phyloP scores from a whole-genome alignment of 805 yeast species.

The Cyberlindnera euphorbiiphila region DNA sequence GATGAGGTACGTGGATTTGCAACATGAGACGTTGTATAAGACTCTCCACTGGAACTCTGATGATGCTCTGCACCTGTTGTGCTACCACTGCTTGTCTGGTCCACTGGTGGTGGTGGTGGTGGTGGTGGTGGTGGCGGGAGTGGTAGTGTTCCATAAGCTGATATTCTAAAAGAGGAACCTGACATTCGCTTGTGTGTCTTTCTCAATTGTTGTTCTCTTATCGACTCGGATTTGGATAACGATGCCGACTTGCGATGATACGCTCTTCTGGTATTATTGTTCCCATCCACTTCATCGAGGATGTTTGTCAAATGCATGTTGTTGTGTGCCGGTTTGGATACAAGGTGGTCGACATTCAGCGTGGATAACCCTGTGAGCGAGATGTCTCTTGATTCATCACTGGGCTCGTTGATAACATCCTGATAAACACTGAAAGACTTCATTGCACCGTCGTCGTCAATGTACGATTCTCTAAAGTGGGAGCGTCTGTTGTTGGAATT shows the following conservation, averaged over 20 bases:
- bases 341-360: slow-evolving; percentile 17
- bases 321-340: slow-evolving; percentile 3
- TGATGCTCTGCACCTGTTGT: neutral
- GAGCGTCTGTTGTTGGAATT: slow-evolving; percentile 14
- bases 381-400: slow-evolving; percentile 21
- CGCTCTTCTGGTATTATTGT: slow-evolving; percentile 1
- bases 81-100: neutral
- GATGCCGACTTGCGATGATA: slow-evolving; percentile 7
- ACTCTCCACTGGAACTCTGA: slow-evolving; percentile 2
- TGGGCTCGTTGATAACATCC: slow-evolving; percentile 24
- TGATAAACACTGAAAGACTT: slow-evolving; percentile 24
- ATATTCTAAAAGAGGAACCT: slow-evolving; percentile 9
- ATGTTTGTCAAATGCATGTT: slow-evolving; percentile 10
- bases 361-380: slow-evolving; percentile 20
- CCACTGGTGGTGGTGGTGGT: neutral
- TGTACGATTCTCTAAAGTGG: slow-evolving; percentile 24
- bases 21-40: neutral
- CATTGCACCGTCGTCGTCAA: slow-evolving; percentile 25
- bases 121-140: neutral
- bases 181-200: slow-evolving; percentile 7
- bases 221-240: slow-evolving; percentile 10
- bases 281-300: slow-evolving; percentile 16
- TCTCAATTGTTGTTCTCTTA: slow-evolving; percentile 6
- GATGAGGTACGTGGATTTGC: slow-evolving; percentile 3
- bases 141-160: slow-evolving; percentile 6